Base-by-base conservation (phyloP, 371 early-diverging fungal species). In the Cokeromyces recurvatus region DNA sequence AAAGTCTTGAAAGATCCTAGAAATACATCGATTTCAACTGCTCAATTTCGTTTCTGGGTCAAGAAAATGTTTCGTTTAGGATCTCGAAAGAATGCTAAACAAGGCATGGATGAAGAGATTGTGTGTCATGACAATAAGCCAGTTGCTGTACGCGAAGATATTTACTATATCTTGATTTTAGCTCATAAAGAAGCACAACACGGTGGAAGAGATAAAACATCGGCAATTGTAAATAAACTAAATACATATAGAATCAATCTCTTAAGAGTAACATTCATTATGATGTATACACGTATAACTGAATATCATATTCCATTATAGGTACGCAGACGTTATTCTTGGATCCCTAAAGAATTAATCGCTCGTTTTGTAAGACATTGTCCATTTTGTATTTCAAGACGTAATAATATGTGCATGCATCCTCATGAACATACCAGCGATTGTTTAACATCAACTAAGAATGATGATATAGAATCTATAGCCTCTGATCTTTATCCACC, bases 11-110 rank as follows among this genome's bases (percentile, higher is more conserved):
- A 71, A 32, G 79, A 81, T 39, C 82, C 82, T 15, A 64, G 74
- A 23, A 81, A 81, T 44, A 81, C 82, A 0, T 64, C 77, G n/a
- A 71, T 79, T 16, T 79, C 82, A 14, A 81, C 82, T 2, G 82
- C 82, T 4, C 82, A 81, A 48, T 81, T 81, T 48, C 64, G 79
- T 11, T 82, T 82, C 48, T 82, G 82, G 79, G 82, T 77, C 31
- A 82, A 82, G 53, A 82, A 79, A 47, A 82, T 82, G 82, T 82
- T 82, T 53, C 65, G 70, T 10, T 64, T 82, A 10, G 17, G 34
- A 4, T 40, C 9, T 9, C 5, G 15, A 15, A 29, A 5, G 11
- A 8, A 5, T 29, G 5, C 43, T 2, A n/a, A n/a, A n/a, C n/a
- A n/a, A n/a, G n/a, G n/a, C n/a, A 59, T 52, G 12, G 32, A 46